Percentiles rank a stretch among this genome's conserved stretches.
phyloP scores from a whole-genome alignment of 208 protist genomes.

The Trypanosoma vivax region DNA sequence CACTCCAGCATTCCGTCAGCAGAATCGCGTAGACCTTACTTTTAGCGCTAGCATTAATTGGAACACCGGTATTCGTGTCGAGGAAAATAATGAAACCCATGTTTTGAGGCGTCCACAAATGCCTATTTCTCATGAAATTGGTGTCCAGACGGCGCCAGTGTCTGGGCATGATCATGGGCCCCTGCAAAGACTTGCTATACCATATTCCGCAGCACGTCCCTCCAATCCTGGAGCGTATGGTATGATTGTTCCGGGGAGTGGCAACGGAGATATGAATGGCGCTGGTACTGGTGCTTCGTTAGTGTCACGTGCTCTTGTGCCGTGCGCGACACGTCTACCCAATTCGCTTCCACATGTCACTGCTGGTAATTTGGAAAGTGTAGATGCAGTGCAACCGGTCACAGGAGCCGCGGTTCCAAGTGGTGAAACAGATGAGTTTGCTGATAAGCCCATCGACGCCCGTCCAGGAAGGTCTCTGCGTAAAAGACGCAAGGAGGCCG shows the following conservation, averaged over 20 bases:
- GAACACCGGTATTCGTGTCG: too few species aligned
- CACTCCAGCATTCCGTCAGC: conserved; percentile 13
- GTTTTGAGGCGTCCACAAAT: background rate
- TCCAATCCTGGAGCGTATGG: too few species aligned
- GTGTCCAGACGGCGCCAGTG: conserved; percentile 19
- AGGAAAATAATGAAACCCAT: background rate
- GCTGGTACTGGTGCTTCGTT: too few species aligned
- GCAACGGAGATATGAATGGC: too few species aligned
- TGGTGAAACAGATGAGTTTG: conserved; percentile 9
- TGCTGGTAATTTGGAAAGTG: too few species aligned
- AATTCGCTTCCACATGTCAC: too few species aligned
- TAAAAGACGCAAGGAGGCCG: background rate
- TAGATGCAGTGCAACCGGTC: background rate
- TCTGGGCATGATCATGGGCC: too few species aligned
- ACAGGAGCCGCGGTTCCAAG: background rate
- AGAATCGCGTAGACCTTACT: background rate
- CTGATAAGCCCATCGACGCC: conserved; percentile 11
- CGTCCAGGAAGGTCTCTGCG: background rate
- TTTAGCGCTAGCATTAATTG: background rate
- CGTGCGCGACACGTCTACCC: too few species aligned
- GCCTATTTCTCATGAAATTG: conserved; percentile 8
- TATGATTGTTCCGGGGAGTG: too few species aligned
- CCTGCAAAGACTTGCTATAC: too few species aligned
- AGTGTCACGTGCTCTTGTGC: too few species aligned
- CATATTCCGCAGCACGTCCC: too few species aligned